These are phyloP conservation scores for Syzygium syzygioides DNA, from an alignment of 441 rosid species.

Conservation along the genomic window DNA sequence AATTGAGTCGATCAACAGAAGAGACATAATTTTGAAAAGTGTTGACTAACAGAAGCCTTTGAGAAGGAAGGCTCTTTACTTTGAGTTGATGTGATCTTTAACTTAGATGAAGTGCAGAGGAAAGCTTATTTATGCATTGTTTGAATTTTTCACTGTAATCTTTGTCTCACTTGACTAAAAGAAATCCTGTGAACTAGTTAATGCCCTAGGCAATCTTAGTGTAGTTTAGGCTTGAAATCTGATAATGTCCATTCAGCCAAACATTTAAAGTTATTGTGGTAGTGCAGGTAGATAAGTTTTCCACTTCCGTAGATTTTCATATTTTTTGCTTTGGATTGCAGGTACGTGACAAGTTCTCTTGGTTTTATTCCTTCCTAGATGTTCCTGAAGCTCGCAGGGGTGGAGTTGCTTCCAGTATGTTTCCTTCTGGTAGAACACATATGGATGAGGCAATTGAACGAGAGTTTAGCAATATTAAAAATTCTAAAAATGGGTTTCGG, in stretches of 20 bases:
- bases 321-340: conserved; percentile 19
- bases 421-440: conserved; percentile 64
- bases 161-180: not conserved
- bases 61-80: not conserved
- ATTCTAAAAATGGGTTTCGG: conserved; percentile 27
- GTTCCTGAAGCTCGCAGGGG: conserved; percentile 41
- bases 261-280: not conserved
- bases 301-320: not conserved
- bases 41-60: not conserved
- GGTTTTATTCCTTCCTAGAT: conserved; percentile 73
- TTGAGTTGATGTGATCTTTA: not conserved
- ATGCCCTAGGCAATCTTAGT: not conserved
- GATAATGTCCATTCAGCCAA: not conserved
- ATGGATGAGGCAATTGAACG: conserved; percentile 10
- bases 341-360: conserved; percentile 71
- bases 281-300: not conserved
- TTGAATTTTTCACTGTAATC: not conserved
- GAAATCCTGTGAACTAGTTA: not conserved
- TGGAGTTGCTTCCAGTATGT: conserved; percentile 71
- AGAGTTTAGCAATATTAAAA: conserved; percentile 27
- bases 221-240: not conserved
- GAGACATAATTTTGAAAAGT: not conserved
- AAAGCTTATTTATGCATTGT: not conserved
- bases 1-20: not conserved
- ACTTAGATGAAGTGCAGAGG: not conserved